Base-by-base conservation (phyloP, 2,329 filamentous ascomycete species). In the Aschersonia sp. region DNA sequence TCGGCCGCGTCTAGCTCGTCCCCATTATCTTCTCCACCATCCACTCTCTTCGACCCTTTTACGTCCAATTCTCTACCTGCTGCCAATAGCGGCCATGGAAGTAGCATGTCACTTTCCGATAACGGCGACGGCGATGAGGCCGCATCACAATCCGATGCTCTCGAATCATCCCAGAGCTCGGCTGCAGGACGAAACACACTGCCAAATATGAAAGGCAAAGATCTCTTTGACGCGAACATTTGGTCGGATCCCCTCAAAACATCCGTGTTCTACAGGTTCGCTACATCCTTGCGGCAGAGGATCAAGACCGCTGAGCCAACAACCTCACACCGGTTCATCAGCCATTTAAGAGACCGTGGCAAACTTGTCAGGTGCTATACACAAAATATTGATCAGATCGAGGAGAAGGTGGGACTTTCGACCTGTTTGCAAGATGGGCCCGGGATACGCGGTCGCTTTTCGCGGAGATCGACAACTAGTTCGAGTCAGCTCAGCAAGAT, bases 301-400 rank as follows among this genome's bases (percentile, higher is more conserved):
- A 75, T 84, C 12, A 71, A 68, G 40, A 72, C 75, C n/a, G 78
- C 83, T 7, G 64, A 73, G 47, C 81, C 81, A 0, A 85, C 81
- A 1, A 68, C 69, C 20, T 82, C 79, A 1, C 82, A 87, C 62
- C 75, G 74, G 48, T 85, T 87, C 58, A 81, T 87, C 54, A 74
- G 76, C 43, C 75, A 79, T 35, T 68, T 87, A 4, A 73, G 80
- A 43, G 80, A 85, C 57, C 72, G 76, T 4, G 79, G 81, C 3
- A 82, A 83, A 52, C 68, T 87, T 4, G 79, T 85, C 32, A 70
- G 82, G 40, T 84, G 82, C 56, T 87, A 87, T 56, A 86, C 82
- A 0, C 82, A 87, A 54, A 87, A 86, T 53, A 86, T 87, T 53
- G 82, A 87, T 54, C 78, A 80, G 51, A 76, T 87, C 5, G 83